Conservation (phyloP, 2,329 filamentous ascomycete species). For the Fusarium sp. region DNA sequence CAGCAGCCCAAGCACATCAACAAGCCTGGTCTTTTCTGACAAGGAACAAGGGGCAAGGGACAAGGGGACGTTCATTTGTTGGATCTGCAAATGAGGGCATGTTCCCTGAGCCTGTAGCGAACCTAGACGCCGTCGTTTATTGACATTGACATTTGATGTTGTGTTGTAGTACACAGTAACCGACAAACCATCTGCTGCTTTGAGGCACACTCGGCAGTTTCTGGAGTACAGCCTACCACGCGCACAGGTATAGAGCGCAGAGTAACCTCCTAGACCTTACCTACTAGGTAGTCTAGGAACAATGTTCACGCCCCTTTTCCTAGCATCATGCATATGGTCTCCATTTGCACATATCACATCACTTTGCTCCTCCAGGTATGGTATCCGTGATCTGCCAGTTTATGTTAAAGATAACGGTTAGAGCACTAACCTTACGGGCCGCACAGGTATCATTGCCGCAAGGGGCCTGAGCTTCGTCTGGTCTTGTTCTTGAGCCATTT, state of each 20-base stretch:
- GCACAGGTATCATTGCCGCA: conserved; percentile 15
- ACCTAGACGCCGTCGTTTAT: conserved; percentile 9
- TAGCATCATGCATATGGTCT: background rate
- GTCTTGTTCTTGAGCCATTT: background rate
- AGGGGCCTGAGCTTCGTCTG: conserved; percentile 25
- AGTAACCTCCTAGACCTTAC: background rate
- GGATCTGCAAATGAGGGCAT: conserved; percentile 28
- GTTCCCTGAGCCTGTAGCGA: conserved; percentile 21
- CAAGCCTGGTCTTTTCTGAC: conserved; percentile 27
- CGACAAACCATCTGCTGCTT: conserved; percentile 1
- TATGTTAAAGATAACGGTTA: background rate
- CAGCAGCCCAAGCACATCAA: conserved; percentile 35
- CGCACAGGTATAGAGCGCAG: conserved; percentile 1
- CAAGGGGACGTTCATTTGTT: conserved; percentile 4
- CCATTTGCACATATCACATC: background rate
- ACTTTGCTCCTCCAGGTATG: background rate
- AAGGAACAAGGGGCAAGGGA: conserved; percentile 20
- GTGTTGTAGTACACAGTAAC: conserved; percentile 11
- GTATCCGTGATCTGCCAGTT: background rate
- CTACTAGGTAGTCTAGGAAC: background rate
- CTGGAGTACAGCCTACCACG: background rate
- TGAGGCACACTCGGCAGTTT: background rate
- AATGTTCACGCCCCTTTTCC: conserved; percentile 1
- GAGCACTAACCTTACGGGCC: conserved; percentile 7
- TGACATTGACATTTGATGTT: conserved; percentile 20